phyloP scores from a whole-genome alignment of 2,329 filamentous ascomycete genomes.

The Neodidymelliopsis sp. region DNA sequence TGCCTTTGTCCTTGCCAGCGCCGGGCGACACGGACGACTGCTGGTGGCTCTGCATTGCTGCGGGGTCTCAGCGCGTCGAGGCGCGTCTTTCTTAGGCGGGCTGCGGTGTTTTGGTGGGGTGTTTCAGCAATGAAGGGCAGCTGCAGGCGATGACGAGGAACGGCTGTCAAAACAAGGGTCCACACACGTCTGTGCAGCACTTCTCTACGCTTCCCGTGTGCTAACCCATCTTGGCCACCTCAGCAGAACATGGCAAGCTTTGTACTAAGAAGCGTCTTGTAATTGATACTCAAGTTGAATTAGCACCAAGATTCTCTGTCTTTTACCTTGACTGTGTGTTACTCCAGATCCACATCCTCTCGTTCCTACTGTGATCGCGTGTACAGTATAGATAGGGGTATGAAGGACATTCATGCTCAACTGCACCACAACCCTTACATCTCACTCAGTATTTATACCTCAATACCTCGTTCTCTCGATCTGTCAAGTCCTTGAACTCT shows the following conservation, averaged over 20 bases:
- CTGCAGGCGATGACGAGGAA: slow-evolving; percentile 3
- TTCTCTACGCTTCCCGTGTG: not conserved
- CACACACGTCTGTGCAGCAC: slow-evolving; percentile 19
- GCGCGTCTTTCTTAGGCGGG: slow-evolving; percentile 28
- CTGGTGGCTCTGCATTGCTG: slow-evolving; percentile 37
- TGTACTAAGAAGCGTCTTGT: no score
- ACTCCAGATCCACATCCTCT: no score
- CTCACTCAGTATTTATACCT: slow-evolving; percentile 21
- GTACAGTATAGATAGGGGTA: no score
- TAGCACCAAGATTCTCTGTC: no score
- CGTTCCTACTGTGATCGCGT: no score
- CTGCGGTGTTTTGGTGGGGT: slow-evolving; percentile 18
- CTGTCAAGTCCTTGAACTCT: slow-evolving; percentile 49
- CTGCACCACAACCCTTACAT: no score
- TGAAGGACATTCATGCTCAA: no score
- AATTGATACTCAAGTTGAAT: no score
- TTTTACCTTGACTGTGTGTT: no score
- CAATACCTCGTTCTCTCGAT: slow-evolving; percentile 42
- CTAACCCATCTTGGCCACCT: no score
- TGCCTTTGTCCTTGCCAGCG: slow-evolving; percentile 14
- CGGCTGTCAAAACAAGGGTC: slow-evolving; percentile 10
- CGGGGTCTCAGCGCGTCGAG: slow-evolving; percentile 32
- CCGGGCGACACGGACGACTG: slow-evolving; percentile 18
- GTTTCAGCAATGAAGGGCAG: slow-evolving; percentile 12
- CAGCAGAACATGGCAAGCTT: no score